Base-by-base conservation (phyloP, 768 basidiomycete genomes). In the Termitomyces sp. region DNA sequence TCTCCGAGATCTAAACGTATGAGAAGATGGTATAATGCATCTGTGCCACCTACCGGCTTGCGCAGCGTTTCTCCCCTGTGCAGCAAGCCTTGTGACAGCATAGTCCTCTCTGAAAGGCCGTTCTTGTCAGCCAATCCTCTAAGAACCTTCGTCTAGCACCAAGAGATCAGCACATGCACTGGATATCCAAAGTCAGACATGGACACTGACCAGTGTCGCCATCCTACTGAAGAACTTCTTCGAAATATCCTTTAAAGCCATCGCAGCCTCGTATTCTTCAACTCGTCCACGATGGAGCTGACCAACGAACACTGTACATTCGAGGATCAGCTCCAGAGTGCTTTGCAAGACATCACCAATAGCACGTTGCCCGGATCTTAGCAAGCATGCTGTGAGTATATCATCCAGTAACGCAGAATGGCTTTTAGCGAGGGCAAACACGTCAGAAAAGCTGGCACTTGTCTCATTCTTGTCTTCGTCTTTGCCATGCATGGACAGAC, bases 321-420 rank as follows among this genome's bases (percentile, higher is more conserved):
- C 85, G 47, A 93, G 75, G 4, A 91, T 78, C 39, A 83, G 68
- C 65, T 89, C 86, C 60, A 93, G 72, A 33, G 80, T 77, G 27
- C 80, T 79, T 16, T 85, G 80, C 27, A 93, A 75, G 34, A 86
- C 71, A 62, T 90, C 89, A 0, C 86, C 84, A 1, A 82, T 83
- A 7, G 78, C 76, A 62, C 81, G 77, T 69, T 94, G 91, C 3
- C 80, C 78, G 0, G 88, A 85, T 44, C 88, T 76, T 49, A 93
- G 70, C 27, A 93, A 74, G 67, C 91, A 93, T 15, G 89, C 87
- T 57, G 79, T 86, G 45, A 94, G 79, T 13, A 94, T 85, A 58
- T 88, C 81, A 65, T 94, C 88, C 66, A 95, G 69, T 45, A 91
- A 69, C 4, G 68, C 69, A 0, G 88, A 89, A 69, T 95, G 93